Percentiles rank a stretch among this genome's conserved stretches.
Evolutionary conservation across 2,329 filamentous ascomycete species (phyloP).

Genomic region (Clonostachys rhizophaga): DNA sequence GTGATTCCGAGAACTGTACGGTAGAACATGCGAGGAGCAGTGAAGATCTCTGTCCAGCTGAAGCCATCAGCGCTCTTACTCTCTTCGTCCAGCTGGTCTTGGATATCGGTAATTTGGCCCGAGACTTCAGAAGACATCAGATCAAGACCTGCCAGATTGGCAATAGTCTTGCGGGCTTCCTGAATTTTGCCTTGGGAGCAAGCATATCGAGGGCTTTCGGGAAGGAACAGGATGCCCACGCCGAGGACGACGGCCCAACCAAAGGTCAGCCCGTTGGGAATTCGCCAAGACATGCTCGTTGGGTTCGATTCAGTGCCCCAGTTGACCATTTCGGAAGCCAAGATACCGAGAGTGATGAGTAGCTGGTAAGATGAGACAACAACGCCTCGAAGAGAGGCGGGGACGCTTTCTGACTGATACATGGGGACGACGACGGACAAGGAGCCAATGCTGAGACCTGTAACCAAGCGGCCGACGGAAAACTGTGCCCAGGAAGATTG

Average conservation of each 20-base stretch:
- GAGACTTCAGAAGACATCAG: conserved; percentile 32
- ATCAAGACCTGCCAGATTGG: conserved; percentile 35
- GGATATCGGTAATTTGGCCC: conserved; percentile 46
- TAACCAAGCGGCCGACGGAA: conserved; percentile 58
- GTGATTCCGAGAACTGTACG: conserved; percentile 57
- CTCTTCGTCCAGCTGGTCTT: conserved; percentile 44
- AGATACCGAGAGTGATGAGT: conserved; percentile 66
- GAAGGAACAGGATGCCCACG: conserved; percentile 45
- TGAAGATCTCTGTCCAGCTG: conserved; percentile 58
- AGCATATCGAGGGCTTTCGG: conserved; percentile 11
- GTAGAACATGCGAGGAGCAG: conserved; percentile 61
- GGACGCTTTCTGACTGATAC: conserved; percentile 65
- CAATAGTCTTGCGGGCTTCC: conserved; percentile 23
- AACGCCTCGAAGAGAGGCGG: conserved; percentile 58
- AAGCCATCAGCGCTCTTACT: conserved; percentile 36
- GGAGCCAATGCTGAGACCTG: conserved; percentile 60
- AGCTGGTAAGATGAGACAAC: conserved; percentile 64
- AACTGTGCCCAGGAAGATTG: conserved; percentile 56
- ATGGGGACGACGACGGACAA: conserved; percentile 62
- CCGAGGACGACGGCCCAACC: conserved; percentile 49
- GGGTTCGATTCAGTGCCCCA: conserved; percentile 48
- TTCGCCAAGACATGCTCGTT: conserved; percentile 54
- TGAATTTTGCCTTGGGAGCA: not conserved
- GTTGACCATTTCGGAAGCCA: conserved; percentile 52
- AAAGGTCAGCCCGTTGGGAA: conserved; percentile 54